phyloP scores from a whole-genome alignment of 768 basidiomycete genomes.

The Hydnum rufescens region DNA sequence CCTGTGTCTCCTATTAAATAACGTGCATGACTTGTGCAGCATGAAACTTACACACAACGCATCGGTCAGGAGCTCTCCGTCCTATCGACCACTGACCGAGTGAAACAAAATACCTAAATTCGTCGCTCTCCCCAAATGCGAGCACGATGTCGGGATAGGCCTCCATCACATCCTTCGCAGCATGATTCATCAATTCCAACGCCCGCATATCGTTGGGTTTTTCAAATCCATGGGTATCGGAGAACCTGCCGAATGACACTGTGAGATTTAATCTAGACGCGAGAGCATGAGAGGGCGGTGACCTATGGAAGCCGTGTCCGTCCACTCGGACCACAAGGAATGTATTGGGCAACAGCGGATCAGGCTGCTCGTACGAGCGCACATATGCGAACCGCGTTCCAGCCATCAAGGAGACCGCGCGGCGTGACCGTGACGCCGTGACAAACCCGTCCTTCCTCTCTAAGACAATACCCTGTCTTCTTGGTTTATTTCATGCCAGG shows the following conservation, averaged over 20 bases:
- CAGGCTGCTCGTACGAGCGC: constrained; percentile 71
- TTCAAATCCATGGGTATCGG: constrained; percentile 56
- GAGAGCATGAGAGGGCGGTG: background rate
- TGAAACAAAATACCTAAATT: constrained; percentile 96
- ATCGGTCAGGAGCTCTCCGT: background rate
- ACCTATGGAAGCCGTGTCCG: constrained; percentile 90
- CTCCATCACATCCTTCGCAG: constrained; percentile 63
- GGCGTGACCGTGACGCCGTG: no score
- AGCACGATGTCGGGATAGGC: constrained; percentile 68
- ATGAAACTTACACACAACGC: constrained; percentile 45
- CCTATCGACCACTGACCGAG: no score
- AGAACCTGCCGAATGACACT: constrained; percentile 35
- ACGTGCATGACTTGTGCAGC: constrained; percentile 44
- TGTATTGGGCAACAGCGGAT: constrained; percentile 62
- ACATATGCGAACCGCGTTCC: constrained; percentile 89
- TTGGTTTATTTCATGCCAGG: no score
- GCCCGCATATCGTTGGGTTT: constrained; percentile 90
- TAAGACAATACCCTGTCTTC: no score
- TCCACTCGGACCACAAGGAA: constrained; percentile 78
- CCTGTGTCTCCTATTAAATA: constrained; percentile 65
- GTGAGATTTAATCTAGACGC: no score
- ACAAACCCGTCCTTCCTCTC: no score
- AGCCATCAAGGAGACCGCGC: no score
- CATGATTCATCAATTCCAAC: constrained; percentile 77
- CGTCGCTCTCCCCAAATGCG: constrained; percentile 92